A percentile compares a stretch with the other conserved stretches of the same genome.
Conservation (phyloP, 345 rosid species). For the Excoecaria agallocha region DNA sequence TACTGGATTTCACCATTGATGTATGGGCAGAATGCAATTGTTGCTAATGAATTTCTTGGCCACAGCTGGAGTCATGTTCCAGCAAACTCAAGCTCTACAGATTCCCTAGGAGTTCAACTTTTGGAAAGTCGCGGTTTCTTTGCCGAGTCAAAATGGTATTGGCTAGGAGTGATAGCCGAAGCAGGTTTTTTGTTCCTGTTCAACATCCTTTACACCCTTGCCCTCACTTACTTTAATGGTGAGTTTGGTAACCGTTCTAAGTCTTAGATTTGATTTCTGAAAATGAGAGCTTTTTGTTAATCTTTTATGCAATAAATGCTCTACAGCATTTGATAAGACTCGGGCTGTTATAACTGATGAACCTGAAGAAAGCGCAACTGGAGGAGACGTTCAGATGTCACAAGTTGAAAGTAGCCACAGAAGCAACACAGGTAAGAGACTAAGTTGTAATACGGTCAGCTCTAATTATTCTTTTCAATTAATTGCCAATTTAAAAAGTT, state of each 20-base stretch:
- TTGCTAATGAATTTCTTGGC: slow-evolving; percentile 67
- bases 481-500: background rate
- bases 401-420: background rate
- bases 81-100: slow-evolving; percentile 20
- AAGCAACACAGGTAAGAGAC: slow-evolving; percentile 13
- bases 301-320: background rate
- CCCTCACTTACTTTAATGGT: slow-evolving; percentile 56
- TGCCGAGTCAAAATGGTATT: slow-evolving; percentile 54
- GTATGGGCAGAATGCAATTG: slow-evolving; percentile 73
- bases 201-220: slow-evolving; percentile 40
- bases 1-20: slow-evolving; percentile 77
- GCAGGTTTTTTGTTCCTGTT: slow-evolving; percentile 37
- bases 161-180: slow-evolving; percentile 57
- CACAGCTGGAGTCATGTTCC: slow-evolving; percentile 52
- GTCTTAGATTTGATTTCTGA: too few relatives aligned
- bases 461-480: background rate
- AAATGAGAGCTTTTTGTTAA: background rate
- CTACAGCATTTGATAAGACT: slow-evolving; percentile 56
- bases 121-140: slow-evolving; percentile 46
- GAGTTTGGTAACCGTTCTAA: slow-evolving; percentile 19
- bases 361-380: background rate
- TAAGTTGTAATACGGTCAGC: background rate
- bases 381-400: slow-evolving; percentile 20
- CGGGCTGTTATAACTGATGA: slow-evolving; percentile 41
- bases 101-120: slow-evolving; percentile 45